phyloP scores from a whole-genome alignment of 306 rosid genomes.

The Lagenaria siceraria region DNA sequence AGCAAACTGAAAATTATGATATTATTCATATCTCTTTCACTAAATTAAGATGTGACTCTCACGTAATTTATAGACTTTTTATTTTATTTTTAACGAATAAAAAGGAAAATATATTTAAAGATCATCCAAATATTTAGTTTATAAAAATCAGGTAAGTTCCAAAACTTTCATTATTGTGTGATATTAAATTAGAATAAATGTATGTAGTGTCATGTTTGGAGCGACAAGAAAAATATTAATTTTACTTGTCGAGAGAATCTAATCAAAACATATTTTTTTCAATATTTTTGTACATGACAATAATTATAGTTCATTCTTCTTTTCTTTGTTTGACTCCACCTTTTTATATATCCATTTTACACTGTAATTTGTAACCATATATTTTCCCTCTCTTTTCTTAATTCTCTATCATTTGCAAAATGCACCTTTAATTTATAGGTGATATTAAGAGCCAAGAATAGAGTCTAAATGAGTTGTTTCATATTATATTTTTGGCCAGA shows the following conservation, averaged over 20 bases:
- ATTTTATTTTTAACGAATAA: not conserved
- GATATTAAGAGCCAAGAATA: no score
- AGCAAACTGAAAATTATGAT: no score
- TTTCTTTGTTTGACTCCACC: not conserved
- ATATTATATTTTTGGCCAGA: not conserved
- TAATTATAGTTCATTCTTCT: not conserved
- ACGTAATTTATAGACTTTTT: not conserved
- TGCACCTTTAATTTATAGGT: no score
- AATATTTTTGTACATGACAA: not conserved
- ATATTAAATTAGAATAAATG: not conserved
- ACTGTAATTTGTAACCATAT: not conserved
- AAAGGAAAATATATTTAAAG: not conserved
- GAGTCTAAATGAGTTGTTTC: no score
- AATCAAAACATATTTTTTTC: not conserved
- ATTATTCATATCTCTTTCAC: no score
- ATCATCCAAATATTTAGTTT: not conserved
- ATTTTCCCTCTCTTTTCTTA: not conserved
- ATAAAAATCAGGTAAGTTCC: not conserved
- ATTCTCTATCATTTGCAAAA: no score
- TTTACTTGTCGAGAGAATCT: not conserved
- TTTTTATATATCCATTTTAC: not conserved
- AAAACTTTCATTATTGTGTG: not conserved
- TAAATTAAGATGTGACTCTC: not conserved
- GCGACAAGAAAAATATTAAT: not conserved
- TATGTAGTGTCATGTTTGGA: not conserved